Conservation (phyloP, 495 filamentous ascomycete species). For the Aspergillus egyptiacus region DNA sequence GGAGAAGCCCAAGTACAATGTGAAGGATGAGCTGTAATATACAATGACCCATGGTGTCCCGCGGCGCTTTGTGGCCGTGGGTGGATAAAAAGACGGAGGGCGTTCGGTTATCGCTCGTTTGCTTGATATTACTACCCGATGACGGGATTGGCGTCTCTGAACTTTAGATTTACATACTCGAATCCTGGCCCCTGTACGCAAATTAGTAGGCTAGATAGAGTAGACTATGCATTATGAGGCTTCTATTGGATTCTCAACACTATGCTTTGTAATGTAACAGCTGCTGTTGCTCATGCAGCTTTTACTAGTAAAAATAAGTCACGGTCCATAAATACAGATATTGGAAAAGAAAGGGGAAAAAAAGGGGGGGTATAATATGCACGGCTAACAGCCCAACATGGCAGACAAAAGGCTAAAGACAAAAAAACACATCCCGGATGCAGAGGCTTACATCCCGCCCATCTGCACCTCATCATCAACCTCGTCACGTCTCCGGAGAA, state of each 20-base stretch:
- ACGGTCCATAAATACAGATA: background rate
- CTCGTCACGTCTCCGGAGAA: slow-evolving; percentile 39
- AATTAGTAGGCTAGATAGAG: background rate
- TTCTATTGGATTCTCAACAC: background rate
- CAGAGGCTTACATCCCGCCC: slow-evolving; percentile 8
- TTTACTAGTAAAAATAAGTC: background rate
- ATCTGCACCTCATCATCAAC: slow-evolving; percentile 29
- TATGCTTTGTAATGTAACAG: too few relatives aligned
- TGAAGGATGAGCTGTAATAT: slow-evolving; percentile 44
- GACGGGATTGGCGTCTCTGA: background rate
- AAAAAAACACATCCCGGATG: background rate
- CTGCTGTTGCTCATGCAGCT: background rate
- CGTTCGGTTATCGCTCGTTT: background rate
- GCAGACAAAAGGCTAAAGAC: background rate
- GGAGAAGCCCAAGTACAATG: slow-evolving; percentile 22
- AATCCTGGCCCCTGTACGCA: background rate
- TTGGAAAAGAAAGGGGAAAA: background rate
- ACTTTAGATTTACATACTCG: background rate
- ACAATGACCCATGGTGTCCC: too few relatives aligned
- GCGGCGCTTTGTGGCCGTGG: too few relatives aligned
- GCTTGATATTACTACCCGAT: background rate
- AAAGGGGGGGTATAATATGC: slow-evolving; percentile 6
- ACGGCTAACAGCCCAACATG: background rate
- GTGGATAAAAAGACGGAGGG: background rate
- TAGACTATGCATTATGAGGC: slow-evolving; percentile 7